phyloP scores from a whole-genome alignment of 2,329 filamentous ascomycete species.

The Ceratocystis huliohia region DNA sequence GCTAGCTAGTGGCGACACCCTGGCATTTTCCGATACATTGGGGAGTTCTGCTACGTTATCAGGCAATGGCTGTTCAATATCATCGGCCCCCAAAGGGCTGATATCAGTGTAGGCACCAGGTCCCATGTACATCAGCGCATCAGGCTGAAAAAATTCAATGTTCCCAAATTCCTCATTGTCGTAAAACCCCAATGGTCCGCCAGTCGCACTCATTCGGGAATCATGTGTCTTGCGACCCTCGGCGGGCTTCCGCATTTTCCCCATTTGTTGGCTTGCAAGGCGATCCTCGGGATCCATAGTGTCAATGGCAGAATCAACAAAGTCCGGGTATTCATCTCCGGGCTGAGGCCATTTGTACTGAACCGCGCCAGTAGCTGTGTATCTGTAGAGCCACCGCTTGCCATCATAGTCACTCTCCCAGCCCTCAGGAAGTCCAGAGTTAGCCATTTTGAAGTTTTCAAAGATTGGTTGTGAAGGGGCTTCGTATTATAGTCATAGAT shows the following conservation, averaged over 20 bases:
- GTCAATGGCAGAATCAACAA: slow-evolving; percentile 29
- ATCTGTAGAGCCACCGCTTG: slow-evolving; percentile 44
- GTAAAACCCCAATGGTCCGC: slow-evolving; percentile 24
- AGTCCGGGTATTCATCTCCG: slow-evolving; percentile 47
- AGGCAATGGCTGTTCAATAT: slow-evolving; percentile 22
- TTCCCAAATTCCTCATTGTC: slow-evolving; percentile 28
- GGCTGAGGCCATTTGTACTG: slow-evolving; percentile 46
- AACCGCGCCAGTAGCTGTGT: slow-evolving; percentile 40
- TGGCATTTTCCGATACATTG: neutral
- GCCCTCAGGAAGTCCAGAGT: slow-evolving; percentile 34
- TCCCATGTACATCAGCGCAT: slow-evolving; percentile 41
- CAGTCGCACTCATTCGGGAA: slow-evolving; percentile 22
- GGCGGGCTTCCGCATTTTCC: neutral
- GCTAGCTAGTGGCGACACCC: slow-evolving; percentile 13
- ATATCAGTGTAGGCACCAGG: slow-evolving; percentile 36
- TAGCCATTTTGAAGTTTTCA: slow-evolving; percentile 28
- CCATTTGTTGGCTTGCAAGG: slow-evolving; percentile 40
- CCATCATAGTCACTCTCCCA: slow-evolving; percentile 50
- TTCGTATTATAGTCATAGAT: neutral
- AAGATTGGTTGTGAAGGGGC: neutral
- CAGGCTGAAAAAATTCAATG: slow-evolving; percentile 37
- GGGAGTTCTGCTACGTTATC: neutral
- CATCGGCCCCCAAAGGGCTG: slow-evolving; percentile 33
- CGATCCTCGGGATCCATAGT: slow-evolving; percentile 39
- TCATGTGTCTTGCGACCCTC: slow-evolving; percentile 27